phyloP scores from a whole-genome alignment of 2,329 filamentous ascomycete genomes.

The Atkinsonella hypoxylon region DNA sequence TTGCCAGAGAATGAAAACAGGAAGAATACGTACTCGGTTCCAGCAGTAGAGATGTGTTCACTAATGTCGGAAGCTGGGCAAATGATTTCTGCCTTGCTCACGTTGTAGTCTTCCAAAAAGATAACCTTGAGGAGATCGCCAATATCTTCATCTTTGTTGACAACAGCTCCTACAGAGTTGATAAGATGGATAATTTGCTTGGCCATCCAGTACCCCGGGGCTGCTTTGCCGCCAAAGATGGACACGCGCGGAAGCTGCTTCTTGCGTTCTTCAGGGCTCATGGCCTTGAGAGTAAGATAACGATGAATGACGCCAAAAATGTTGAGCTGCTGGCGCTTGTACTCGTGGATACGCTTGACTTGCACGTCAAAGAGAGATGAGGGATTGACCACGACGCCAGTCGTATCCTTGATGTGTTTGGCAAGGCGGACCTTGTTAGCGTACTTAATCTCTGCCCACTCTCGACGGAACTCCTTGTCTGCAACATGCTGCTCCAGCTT shows the following conservation, averaged over 20 bases:
- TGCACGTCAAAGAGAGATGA: conserved; percentile 88
- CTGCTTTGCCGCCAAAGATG: conserved; percentile 96
- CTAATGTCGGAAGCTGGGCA: conserved; percentile 88
- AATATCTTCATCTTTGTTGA: conserved; percentile 87
- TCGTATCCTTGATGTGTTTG: conserved; percentile 76
- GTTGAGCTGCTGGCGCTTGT: conserved; percentile 98
- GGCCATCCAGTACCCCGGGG: conserved; percentile 99
- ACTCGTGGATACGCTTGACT: conserved; percentile 98
- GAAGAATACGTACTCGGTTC: conserved; percentile 56
- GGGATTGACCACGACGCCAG: conserved; percentile 74
- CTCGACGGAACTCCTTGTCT: conserved; percentile 81
- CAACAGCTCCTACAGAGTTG: conserved; percentile 78
- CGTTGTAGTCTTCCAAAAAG: conserved; percentile 97
- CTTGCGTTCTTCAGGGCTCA: conserved; percentile 74
- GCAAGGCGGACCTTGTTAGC: conserved; percentile 90
- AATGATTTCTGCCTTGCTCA: conserved; percentile 98
- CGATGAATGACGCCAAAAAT: conserved; percentile 96
- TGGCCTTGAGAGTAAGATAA: conserved; percentile 77
- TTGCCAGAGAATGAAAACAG: neutral
- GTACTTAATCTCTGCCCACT: conserved; percentile 95
- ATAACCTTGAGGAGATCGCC: conserved; percentile 94
- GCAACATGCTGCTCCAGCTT: conserved; percentile 74
- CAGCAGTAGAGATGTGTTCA: conserved; percentile 96
- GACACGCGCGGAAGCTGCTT: conserved; percentile 80
- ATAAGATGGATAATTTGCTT: conserved; percentile 97